Evolutionary conservation across 768 basidiomycete species (phyloP), one percentile per base, ranked within the genome.

Genomic region (Podaxis rugospora): DNA sequence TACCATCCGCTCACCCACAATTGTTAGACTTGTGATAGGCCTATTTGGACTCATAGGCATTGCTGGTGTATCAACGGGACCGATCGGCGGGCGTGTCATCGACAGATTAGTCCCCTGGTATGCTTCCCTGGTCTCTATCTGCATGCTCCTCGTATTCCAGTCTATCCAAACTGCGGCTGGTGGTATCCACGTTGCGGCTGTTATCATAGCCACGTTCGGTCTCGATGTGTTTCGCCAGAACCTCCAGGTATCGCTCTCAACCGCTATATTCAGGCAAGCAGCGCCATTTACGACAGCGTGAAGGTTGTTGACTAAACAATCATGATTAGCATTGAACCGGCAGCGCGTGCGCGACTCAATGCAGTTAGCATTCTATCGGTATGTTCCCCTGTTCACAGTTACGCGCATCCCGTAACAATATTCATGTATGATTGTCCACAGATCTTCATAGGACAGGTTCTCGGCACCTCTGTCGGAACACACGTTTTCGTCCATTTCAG

Each of bases 361-460:
- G 91, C 92, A 1, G 80, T 92, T 47, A 78, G 86, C 49, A 82
- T 94, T 50, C 76, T 93, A 56, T 84, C 86, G 1, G 88, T 88
- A 67, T 63, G 80, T 70, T 36, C 14, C 21, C 16, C 32, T 27
- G 28, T 54, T 18, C 37, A 9, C n/a, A 18, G 32, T 57, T 62
- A 21, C 14, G 16, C 6, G 13, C 21, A 21, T 52, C 18, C 54
- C 11, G 40, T 42, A n/a, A 53, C 18, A 13, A 42, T 10, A 51
- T 47, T 25, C 11, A 21, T 50, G 54, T 52, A 58, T 46, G 11
- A 28, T 32, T 50, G 4, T 36, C 13, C 18, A 9, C 52, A 83
- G 81, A 72, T 89, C 32, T 91, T 92, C 71, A 79, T 90, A 23
- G 92, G 92, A 0, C 91, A 93, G 75, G 88, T 93, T 9, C 86